Conservation (phyloP, 129 eudicot species). For the Tagetes patula region DNA sequence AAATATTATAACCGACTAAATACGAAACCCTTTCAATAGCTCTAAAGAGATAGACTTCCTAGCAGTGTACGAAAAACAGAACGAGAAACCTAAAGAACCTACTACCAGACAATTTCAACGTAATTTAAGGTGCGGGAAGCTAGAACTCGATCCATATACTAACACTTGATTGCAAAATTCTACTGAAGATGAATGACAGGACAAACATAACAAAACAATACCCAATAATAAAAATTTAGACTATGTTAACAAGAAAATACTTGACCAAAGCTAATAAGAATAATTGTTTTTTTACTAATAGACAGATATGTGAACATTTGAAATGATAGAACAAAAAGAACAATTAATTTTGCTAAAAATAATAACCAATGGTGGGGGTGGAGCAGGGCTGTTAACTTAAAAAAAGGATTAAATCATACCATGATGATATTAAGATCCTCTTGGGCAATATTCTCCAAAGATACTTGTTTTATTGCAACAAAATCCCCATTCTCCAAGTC, state of each 20-base stretch:
- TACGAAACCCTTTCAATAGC: neutral
- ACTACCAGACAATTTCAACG: neutral
- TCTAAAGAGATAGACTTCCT: neutral
- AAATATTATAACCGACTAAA: neutral
- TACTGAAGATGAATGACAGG: neutral
- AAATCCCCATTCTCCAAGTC: constrained; percentile 98
- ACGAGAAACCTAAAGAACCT: neutral
- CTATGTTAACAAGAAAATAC: neutral
- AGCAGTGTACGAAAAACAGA: neutral
- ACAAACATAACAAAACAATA: constrained; percentile 18
- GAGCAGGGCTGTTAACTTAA: neutral
- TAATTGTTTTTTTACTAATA: neutral
- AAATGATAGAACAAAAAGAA: neutral
- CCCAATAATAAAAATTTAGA: neutral
- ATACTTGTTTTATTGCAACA: constrained; percentile 96
- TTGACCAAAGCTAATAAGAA: neutral
- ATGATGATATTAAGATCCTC: constrained; percentile 91
- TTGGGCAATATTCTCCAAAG: constrained; percentile 88
- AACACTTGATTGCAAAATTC: constrained; percentile 12
- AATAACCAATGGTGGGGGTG: neutral
- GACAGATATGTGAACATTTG: neutral
- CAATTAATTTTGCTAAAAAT: neutral
- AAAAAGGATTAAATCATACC: constrained; percentile 42
- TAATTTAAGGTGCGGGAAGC: constrained; percentile 1
- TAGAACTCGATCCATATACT: constrained; percentile 14